Conservation (phyloP, 164 flowering plant species). For the Saururus chinensis region DNA sequence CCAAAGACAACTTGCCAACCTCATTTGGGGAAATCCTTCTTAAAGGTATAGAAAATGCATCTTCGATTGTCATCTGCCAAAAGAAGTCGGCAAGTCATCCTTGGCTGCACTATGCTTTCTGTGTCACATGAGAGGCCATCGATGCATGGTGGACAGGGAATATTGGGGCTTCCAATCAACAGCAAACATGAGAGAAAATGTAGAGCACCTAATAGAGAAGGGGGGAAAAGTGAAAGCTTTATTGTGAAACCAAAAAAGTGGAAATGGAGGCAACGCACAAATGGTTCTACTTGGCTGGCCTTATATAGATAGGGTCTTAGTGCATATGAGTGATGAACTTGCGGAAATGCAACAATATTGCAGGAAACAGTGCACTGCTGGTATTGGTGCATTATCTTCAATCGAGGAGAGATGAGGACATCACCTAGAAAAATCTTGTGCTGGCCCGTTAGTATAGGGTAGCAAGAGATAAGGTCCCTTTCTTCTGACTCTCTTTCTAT, state of each 20-base stretch:
- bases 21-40: background rate
- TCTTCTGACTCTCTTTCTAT: too few relatives aligned
- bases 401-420: slow-evolving; percentile 20
- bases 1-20: slow-evolving; percentile 48
- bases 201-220: background rate
- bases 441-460: slow-evolving; percentile 13
- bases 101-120: slow-evolving; percentile 40
- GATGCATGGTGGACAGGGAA: slow-evolving; percentile 5
- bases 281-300: background rate
- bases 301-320: slow-evolving; percentile 12
- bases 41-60: background rate
- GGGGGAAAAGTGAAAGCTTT: background rate
- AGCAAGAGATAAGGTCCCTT: slow-evolving; percentile 18
- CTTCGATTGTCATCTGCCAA: background rate
- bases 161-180: background rate
- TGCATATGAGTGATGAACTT: background rate
- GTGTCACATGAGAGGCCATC: slow-evolving; percentile 26
- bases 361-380: background rate
- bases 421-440: slow-evolving; percentile 18
- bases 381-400: slow-evolving; percentile 14
- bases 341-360: slow-evolving; percentile 1
- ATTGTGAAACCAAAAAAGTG: background rate
- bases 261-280: slow-evolving; percentile 1
- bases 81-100: slow-evolving; percentile 48
- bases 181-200: background rate